Conservation (phyloP, 1,284 basidiomycete species). For the Anthracocystis panici-leucophaei region DNA sequence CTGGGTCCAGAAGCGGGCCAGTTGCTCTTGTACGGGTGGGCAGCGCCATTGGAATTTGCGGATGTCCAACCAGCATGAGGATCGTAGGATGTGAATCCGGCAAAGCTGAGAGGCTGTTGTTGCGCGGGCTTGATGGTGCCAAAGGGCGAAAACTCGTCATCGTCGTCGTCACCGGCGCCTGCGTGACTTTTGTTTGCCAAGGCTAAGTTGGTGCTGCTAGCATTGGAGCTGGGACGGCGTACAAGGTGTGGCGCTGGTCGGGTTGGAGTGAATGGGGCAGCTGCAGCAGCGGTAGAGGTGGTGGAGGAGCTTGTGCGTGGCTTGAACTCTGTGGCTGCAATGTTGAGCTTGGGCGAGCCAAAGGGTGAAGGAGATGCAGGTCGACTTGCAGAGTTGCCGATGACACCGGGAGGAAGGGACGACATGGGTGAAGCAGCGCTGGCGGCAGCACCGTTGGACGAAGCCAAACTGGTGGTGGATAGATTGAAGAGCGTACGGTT, state of each 20-base stretch:
- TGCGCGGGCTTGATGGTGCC: slow-evolving; percentile 52
- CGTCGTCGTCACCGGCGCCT: slow-evolving; percentile 70
- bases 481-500: slow-evolving; percentile 50
- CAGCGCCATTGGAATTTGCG: slow-evolving; percentile 11
- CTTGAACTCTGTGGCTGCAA: slow-evolving; percentile 62
- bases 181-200: slow-evolving; percentile 57
- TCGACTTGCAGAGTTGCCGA: slow-evolving; percentile 35
- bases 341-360: slow-evolving; percentile 64
- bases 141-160: slow-evolving; percentile 75
- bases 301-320: slow-evolving; percentile 43
- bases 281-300: slow-evolving; percentile 8
- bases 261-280: slow-evolving; percentile 34
- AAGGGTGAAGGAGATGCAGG: slow-evolving; percentile 58
- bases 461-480: slow-evolving; percentile 43
- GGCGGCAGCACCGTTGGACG: slow-evolving; percentile 21
- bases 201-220: slow-evolving; percentile 52
- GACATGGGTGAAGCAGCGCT: slow-evolving; percentile 39
- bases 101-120: slow-evolving; percentile 40
- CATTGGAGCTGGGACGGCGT: slow-evolving; percentile 47
- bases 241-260: slow-evolving; percentile 28
- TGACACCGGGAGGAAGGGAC: slow-evolving; percentile 41
- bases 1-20: slow-evolving; percentile 9
- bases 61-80: slow-evolving; percentile 40
- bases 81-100: slow-evolving; percentile 31
- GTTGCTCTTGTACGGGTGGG: slow-evolving; percentile 5